Evolutionary conservation across 1,284 basidiomycete species (phyloP), one percentile per base, ranked within the genome.

Genomic region (Moesziomyces sp.): DNA sequence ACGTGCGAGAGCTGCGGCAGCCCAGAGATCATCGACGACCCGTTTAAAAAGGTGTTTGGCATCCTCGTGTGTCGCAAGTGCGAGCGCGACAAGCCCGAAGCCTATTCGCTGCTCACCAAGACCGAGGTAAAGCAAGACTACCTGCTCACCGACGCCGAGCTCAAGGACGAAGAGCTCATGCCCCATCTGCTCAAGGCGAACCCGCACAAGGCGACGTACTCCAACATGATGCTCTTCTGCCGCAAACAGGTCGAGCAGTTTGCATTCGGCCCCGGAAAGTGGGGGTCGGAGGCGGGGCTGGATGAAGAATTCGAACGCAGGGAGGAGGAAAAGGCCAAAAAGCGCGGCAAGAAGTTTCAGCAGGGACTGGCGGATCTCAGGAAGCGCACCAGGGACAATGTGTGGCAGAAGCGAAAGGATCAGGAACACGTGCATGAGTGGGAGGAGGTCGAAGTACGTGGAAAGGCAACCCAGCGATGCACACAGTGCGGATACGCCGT

Each of bases 191-290:
- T 99, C 52, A 94, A 95, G 82, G 92, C 94, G 4, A 99, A 99
- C 82, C 97, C 97, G 2, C 95, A 99, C 86, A 93, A 93, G 72
- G 93, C 94, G 23, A 97, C 94, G 0, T 99, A 94, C 83, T 92
- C 92, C 50, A 99, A 99, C 86, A 99, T 99, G 97, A 99, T 99
- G 97, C 88, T 99, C 24, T 99, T 94, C 85, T 88, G 98, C 8
- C 90, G 97, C 24, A 91, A 87, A 78, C 95, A 97, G 85, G 94
- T 99, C 3, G 97, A 99, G 84, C 91, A 91, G 26, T 98, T 96
- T 83, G 96, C 97, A 3, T 98, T 93, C 90, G 83, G 82, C 11
- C 74, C 76, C 11, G 91, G 92, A 78, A 99, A 98, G 85, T 99
- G 97, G 97, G 94, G 93, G 0, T 93, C 93, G 0, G 88, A 93